Base-by-base conservation (phyloP, 2,329 filamentous ascomycete species). In the Beauveria varroae region DNA sequence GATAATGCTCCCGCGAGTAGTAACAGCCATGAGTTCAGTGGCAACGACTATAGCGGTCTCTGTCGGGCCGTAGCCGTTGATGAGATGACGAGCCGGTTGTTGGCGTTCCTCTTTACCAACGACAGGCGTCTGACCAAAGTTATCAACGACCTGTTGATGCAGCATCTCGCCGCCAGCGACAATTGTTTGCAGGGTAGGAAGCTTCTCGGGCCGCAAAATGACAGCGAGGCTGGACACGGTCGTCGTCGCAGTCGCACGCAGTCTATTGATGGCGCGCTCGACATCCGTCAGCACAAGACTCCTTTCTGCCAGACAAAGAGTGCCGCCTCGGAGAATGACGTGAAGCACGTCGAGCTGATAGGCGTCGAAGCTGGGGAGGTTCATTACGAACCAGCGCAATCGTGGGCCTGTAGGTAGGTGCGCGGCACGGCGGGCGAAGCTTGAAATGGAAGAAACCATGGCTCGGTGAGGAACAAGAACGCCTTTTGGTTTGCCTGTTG, bases 391-490 rank as follows among this genome's bases (percentile, higher is more conserved):
- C 51, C 52, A 62, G 14, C 60, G 60, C 18, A 62, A n/a, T 5
- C 40, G 24, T 18, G 60, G 46, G 20, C 60, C 55, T 16, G 37
- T 47, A 6, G 47, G 43, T 24, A 62, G 47, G n/a, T 26, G 55
- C 16, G 53, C 60, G 12, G 47, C 43, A 14, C 60, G 28, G 9
- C n/a, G n/a, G 12, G 26, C 43, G 6, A 57, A 41, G 53, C n/a
- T 44, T 10, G 22, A 8, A 16, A 62, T 40, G 14, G 43, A 62
- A 7, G 60, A 20, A 2, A 34, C 47, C 22, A 43, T 34, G 40
- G 54, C 60, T 6, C 91, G 43, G 91, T 96, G n/a, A 41, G 24
- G 90, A 91, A 81, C 96, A 89, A 96, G 89, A 46, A 81, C 78
- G 2, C 79, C 79, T 64, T 81, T 81, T 6, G 79, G 79, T 12